Evolutionary conservation across 257 asterid genomes (phyloP).

Genomic region (Cordia subcordata): DNA sequence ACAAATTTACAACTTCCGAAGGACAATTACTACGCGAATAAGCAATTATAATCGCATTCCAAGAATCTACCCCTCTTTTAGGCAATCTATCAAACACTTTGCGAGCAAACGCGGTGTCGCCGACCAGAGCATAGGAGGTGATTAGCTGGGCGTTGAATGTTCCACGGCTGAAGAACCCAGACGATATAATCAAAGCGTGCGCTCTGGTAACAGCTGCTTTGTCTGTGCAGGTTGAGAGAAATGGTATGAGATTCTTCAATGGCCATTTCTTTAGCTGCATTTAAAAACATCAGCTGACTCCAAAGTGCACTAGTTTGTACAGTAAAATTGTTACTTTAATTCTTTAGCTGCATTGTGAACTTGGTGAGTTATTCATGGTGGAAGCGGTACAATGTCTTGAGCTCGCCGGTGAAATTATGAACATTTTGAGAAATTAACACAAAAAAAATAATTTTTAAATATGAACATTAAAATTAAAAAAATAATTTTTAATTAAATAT

Average conservation of each 20-base stretch:
- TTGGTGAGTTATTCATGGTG: no score
- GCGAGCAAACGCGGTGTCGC: slow-evolving; percentile 34
- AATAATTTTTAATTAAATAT: no score
- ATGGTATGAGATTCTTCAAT: slow-evolving; percentile 28
- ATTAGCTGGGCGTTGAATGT: slow-evolving; percentile 35
- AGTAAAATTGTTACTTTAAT: neutral
- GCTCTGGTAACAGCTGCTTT: slow-evolving; percentile 35
- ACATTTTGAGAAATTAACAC: no score
- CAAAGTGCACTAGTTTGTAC: neutral
- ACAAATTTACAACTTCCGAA: slow-evolving; percentile 32
- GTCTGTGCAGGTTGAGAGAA: slow-evolving; percentile 37
- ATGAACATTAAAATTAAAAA: no score
- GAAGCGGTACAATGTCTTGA: no score
- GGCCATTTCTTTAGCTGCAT: slow-evolving; percentile 43
- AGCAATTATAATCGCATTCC: slow-evolving; percentile 65
- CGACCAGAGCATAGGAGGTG: slow-evolving; percentile 38
- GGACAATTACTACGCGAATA: slow-evolving; percentile 39
- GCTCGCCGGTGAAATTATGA: no score
- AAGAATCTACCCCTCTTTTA: slow-evolving; percentile 38
- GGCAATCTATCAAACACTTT: slow-evolving; percentile 64
- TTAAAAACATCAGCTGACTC: neutral
- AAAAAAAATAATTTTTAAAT: no score
- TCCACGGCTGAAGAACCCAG: slow-evolving; percentile 41
- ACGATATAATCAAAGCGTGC: slow-evolving; percentile 46
- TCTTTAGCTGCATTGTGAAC: no score